Evolutionary conservation across 192 early-diverging fungal species (phyloP).

Genomic region (Powellomyces hirtus): DNA sequence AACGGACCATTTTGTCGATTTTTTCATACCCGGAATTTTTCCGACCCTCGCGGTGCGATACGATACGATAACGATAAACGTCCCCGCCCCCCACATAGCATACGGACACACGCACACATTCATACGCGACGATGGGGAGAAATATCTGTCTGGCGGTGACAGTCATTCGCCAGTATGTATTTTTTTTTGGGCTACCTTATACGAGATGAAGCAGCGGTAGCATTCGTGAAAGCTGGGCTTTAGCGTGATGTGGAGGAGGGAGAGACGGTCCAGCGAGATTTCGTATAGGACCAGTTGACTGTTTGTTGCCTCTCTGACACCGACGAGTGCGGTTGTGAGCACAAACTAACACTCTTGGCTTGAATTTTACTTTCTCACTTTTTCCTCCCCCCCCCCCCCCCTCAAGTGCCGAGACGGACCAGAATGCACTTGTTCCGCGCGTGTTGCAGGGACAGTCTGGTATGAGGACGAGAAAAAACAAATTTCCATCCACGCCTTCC

Average conservation of each 20-base stretch:
- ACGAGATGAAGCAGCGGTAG: no score
- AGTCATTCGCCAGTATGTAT: slow-evolving; percentile 28
- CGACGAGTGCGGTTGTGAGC: background rate
- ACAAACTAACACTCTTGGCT: background rate
- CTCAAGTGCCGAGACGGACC: slow-evolving; percentile 48
- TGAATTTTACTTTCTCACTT: background rate
- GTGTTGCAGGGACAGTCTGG: slow-evolving; percentile 47
- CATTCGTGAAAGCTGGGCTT: no score
- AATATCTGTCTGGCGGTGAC: slow-evolving; percentile 25
- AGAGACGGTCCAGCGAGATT: no score
- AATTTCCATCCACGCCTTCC: background rate
- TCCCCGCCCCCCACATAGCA: no score
- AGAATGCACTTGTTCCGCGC: slow-evolving; percentile 36
- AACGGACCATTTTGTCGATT: no score
- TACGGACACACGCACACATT: no score
- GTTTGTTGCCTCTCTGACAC: no score
- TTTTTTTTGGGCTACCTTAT: background rate
- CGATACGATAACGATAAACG: no score
- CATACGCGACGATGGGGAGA: no score
- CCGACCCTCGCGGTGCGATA: no score
- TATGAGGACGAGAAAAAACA: background rate
- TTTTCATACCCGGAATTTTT: no score
- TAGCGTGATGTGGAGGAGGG: no score
- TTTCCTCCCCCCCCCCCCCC: background rate
- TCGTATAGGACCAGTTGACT: background rate